These are phyloP conservation scores for Aspergillus bertholletiae DNA, from an alignment of 495 filamentous ascomycete genomes.

Conservation along the genomic window DNA sequence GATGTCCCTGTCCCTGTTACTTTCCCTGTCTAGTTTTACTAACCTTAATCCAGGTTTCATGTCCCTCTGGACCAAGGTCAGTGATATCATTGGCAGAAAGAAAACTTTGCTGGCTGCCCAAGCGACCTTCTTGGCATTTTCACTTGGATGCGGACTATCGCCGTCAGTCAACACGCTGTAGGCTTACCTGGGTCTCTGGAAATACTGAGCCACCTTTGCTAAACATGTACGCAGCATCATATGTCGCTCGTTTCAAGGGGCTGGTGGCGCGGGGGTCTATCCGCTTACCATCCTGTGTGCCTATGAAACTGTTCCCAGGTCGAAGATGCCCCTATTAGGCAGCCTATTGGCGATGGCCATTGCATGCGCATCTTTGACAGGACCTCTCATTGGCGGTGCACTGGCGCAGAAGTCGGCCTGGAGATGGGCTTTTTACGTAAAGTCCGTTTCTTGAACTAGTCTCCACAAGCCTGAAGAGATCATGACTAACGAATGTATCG, in stretches of 20 bases:
- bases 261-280: slow-evolving; percentile 53
- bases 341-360: slow-evolving; percentile 27
- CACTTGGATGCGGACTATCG: slow-evolving; percentile 48
- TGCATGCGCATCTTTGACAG: slow-evolving; percentile 27
- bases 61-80: slow-evolving; percentile 56
- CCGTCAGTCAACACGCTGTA: slow-evolving; percentile 49
- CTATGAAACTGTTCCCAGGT: slow-evolving; percentile 47
- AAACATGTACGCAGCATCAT: slow-evolving; percentile 38
- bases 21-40: not conserved
- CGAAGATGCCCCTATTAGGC: slow-evolving; percentile 42
- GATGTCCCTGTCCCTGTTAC: not conserved
- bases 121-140: slow-evolving; percentile 52
- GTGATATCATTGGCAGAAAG: slow-evolving; percentile 57
- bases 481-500: not conserved
- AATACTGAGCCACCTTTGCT: not conserved
- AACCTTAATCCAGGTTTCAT: slow-evolving; percentile 54
- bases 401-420: slow-evolving; percentile 53
- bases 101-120: slow-evolving; percentile 45
- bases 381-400: slow-evolving; percentile 59
- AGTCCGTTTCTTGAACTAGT: slow-evolving; percentile 28
- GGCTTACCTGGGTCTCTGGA: slow-evolving; percentile 1
- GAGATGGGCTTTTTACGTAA: slow-evolving; percentile 64
- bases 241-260: slow-evolving; percentile 53
- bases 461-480: not conserved
- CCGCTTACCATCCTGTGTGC: slow-evolving; percentile 45